phyloP scores from a whole-genome alignment of 2,329 filamentous ascomycete species.

The Coniochaeta sp. region DNA sequence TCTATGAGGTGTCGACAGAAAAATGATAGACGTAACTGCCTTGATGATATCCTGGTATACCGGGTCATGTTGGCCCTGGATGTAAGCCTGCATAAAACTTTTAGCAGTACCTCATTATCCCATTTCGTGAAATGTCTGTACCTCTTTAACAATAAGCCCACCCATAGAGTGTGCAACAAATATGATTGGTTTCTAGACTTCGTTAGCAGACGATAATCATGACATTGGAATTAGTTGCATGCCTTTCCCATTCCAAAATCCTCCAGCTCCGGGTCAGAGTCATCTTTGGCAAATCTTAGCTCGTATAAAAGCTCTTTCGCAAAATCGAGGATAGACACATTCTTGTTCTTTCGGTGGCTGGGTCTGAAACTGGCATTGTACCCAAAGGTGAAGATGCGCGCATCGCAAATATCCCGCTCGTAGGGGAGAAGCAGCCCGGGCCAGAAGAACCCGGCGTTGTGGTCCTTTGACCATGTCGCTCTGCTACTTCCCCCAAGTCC shows the following conservation, averaged over 20 bases:
- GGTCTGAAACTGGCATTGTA: constrained; percentile 20
- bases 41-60: constrained; percentile 17
- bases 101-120: no score
- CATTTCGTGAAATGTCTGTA: not conserved
- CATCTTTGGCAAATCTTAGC: constrained; percentile 17
- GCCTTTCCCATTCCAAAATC: constrained; percentile 17
- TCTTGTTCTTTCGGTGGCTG: constrained; percentile 10
- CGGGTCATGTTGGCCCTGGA: constrained; percentile 15
- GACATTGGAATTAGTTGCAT: not conserved
- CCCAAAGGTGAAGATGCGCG: constrained; percentile 24
- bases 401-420: constrained; percentile 16
- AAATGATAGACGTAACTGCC: constrained; percentile 17
- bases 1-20: constrained; percentile 24
- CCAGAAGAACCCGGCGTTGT: constrained; percentile 21
- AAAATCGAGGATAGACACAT: constrained; percentile 19
- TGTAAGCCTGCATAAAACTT: constrained; percentile 11
- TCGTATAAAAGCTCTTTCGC: constrained; percentile 21
- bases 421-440: constrained; percentile 22
- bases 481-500: constrained; percentile 23
- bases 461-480: constrained; percentile 21
- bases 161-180: constrained; percentile 23
- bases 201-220: not conserved
- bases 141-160: constrained; percentile 20
- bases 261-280: constrained; percentile 3
- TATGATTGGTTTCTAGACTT: constrained; percentile 16